Evolutionary conservation across 768 basidiomycete genomes (phyloP).

Genomic region (Podaxis pistillaris): DNA sequence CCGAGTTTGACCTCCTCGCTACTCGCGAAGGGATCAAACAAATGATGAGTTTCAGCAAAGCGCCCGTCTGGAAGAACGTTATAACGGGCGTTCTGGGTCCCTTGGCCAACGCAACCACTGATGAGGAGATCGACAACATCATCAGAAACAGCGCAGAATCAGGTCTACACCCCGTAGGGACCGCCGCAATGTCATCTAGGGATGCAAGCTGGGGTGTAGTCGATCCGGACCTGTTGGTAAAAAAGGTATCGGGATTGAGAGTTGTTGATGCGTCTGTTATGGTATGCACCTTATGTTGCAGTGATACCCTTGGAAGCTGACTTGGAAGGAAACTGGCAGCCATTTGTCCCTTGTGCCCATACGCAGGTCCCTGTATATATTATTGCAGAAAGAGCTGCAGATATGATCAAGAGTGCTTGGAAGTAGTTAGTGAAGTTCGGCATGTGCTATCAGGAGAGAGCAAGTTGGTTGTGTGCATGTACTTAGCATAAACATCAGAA

Average conservation of each 20-base stretch:
- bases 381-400: constrained; percentile 18
- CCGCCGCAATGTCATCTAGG: constrained; percentile 29
- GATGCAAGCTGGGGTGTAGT: constrained; percentile 31
- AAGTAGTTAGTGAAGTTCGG: too few relatives aligned
- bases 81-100: constrained; percentile 12
- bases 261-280: constrained; percentile 38
- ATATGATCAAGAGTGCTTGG: constrained; percentile 17
- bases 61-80: constrained; percentile 19
- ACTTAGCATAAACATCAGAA: too few relatives aligned
- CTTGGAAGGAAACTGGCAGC: background rate
- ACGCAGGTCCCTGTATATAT: constrained; percentile 15
- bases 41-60: constrained; percentile 19
- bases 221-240: constrained; percentile 36
- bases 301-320: background rate
- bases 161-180: constrained; percentile 31
- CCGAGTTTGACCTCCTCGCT: constrained; percentile 14
- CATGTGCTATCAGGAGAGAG: too few relatives aligned
- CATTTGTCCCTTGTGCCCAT: constrained; percentile 17
- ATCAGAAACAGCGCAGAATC: constrained; percentile 22
- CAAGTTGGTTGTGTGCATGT: too few relatives aligned
- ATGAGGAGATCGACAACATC: constrained; percentile 16
- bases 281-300: constrained; percentile 20
- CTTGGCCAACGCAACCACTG: constrained; percentile 10
- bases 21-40: constrained; percentile 22
- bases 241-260: constrained; percentile 31